Evolutionary conservation across 129 eudicot species (phyloP).

Genomic region (Escallonia rubra): DNA sequence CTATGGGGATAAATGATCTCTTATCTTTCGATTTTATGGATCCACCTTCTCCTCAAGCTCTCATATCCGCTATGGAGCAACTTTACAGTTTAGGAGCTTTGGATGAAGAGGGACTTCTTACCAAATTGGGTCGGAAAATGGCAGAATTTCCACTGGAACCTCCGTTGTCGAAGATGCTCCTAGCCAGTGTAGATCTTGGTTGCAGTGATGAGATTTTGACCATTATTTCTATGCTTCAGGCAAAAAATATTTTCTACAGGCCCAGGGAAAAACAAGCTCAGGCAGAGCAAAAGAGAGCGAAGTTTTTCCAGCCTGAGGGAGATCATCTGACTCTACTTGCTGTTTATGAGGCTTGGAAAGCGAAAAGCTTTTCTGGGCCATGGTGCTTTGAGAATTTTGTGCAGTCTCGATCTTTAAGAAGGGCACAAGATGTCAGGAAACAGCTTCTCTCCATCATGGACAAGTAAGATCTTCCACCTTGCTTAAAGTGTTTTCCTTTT

Average conservation of each 20-base stretch:
- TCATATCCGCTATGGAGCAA: slow-evolving; percentile 77
- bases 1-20: slow-evolving; percentile 83
- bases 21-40: slow-evolving; percentile 84
- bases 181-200: slow-evolving; percentile 87
- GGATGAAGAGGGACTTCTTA: slow-evolving; percentile 79
- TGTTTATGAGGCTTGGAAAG: slow-evolving; percentile 97
- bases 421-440: slow-evolving; percentile 93
- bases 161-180: slow-evolving; percentile 76
- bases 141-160: slow-evolving; percentile 90
- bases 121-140: slow-evolving; percentile 81
- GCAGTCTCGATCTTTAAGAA: slow-evolving; percentile 74
- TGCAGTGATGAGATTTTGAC: slow-evolving; percentile 94
- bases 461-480: slow-evolving; percentile 39
- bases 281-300: slow-evolving; percentile 86
- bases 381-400: slow-evolving; percentile 92
- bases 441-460: slow-evolving; percentile 91
- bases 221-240: slow-evolving; percentile 86
- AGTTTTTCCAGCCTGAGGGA: slow-evolving; percentile 85
- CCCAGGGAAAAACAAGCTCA: slow-evolving; percentile 94
- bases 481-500: background rate
- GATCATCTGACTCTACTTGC: slow-evolving; percentile 83
- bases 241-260: slow-evolving; percentile 78
- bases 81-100: slow-evolving; percentile 83
- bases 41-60: slow-evolving; percentile 82
- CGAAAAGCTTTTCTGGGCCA: slow-evolving; percentile 74